Evolutionary conservation across 2,329 filamentous ascomycete genomes (phyloP).

Genomic region (Tolypocladium nubicola): DNA sequence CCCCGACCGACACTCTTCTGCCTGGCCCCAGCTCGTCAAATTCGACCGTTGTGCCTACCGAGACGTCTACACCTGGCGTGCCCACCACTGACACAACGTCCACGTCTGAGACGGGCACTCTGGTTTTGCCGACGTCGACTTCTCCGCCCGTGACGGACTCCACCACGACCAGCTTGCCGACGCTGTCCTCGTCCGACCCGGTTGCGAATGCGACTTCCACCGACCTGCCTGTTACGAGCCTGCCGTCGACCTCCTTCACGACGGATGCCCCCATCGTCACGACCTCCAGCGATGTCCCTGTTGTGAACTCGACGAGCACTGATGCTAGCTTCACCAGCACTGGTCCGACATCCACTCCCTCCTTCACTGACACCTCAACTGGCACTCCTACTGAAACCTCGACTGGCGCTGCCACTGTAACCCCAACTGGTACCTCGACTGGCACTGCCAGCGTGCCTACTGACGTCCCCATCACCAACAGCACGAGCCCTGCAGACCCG

Average conservation of each 20-base stretch:
- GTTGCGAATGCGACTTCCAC: constrained; percentile 6
- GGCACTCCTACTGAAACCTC: neutral
- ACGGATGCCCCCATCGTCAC: constrained; percentile 2
- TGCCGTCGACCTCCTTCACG: constrained; percentile 1
- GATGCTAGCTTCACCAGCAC: neutral
- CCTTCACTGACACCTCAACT: neutral
- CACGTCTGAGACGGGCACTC: neutral
- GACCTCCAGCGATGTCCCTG: constrained; percentile 5
- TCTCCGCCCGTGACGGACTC: neutral
- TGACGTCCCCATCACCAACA: constrained; percentile 2
- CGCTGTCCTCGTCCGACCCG: neutral
- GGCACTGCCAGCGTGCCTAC: constrained; percentile 1
- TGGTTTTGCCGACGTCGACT: neutral
- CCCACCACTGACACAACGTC: neutral
- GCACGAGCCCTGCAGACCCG: neutral
- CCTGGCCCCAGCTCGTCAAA: constrained; percentile 5
- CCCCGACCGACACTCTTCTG: constrained; percentile 10
- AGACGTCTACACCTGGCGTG: neutral
- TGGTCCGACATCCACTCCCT: neutral
- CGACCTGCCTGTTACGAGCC: constrained; percentile 4
- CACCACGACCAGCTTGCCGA: neutral
- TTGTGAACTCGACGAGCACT: constrained; percentile 4
- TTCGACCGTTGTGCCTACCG: neutral
- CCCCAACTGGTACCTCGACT: constrained; percentile 1
- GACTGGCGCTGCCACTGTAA: neutral